Percentiles rank a stretch among this genome's conserved stretches.
Evolutionary conservation across 2,329 filamentous ascomycete genomes (phyloP).

Genomic region (Fusarium pininemorale): DNA sequence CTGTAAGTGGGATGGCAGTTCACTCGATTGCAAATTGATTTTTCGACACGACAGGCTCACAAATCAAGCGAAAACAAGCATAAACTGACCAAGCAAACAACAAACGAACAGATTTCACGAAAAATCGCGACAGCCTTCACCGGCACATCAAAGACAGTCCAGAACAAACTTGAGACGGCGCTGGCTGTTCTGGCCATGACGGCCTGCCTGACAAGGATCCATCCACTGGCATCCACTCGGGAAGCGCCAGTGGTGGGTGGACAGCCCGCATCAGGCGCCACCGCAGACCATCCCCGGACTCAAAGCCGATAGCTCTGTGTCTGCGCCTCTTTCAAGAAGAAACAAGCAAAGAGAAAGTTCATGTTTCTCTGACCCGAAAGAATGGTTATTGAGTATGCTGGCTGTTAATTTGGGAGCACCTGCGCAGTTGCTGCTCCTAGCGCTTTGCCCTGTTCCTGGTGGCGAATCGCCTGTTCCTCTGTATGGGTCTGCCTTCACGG

Average conservation of each 20-base stretch:
- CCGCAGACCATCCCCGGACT: constrained; percentile 42
- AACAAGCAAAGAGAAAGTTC: constrained; percentile 21
- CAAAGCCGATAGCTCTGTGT: constrained; percentile 40
- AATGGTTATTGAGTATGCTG: not conserved
- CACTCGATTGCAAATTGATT: constrained; percentile 3
- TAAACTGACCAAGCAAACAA: not conserved
- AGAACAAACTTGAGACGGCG: constrained; percentile 40
- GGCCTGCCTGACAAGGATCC: constrained; percentile 43
- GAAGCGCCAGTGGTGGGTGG: constrained; percentile 44
- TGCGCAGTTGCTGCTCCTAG: not conserved
- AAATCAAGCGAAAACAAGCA: constrained; percentile 7
- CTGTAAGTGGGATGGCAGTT: constrained; percentile 23
- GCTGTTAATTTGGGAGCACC: not conserved
- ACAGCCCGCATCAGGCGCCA: constrained; percentile 45
- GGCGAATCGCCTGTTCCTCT: constrained; percentile 28
- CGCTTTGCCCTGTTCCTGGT: constrained; percentile 11
- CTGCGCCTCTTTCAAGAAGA: constrained; percentile 34
- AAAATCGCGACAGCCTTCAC: constrained; percentile 27
- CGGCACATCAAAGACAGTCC: constrained; percentile 26
- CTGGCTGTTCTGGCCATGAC: constrained; percentile 43
- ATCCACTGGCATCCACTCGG: constrained; percentile 42
- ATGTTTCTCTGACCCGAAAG: constrained; percentile 14
- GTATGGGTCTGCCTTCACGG: constrained; percentile 30
- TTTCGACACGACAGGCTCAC: not conserved
- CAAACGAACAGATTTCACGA: constrained; percentile 19